These are phyloP conservation scores for Mikania micrantha DNA, from an alignment of 129 eudicot species.

Conservation along the genomic window DNA sequence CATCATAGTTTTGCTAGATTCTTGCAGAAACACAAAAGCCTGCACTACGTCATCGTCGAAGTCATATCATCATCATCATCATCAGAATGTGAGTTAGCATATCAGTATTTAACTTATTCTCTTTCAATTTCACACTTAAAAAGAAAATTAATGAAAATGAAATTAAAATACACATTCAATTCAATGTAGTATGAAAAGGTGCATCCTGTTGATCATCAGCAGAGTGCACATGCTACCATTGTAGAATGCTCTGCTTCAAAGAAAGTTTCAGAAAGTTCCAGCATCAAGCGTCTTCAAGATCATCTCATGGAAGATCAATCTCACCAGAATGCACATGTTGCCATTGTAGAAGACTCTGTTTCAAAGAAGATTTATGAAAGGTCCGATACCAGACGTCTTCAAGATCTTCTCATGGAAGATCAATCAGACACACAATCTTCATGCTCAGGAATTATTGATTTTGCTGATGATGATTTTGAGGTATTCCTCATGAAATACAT, in stretches of 20 bases:
- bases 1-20: conserved; percentile 11
- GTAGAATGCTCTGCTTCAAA: conserved; percentile 25
- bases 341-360: conserved; percentile 20
- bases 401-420: conserved; percentile 62
- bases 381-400: conserved; percentile 41
- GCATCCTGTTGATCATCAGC: conserved; percentile 39
- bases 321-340: conserved; percentile 19
- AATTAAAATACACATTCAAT: not conserved
- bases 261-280: conserved; percentile 24
- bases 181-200: conserved; percentile 40
- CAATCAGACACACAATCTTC: conserved; percentile 50
- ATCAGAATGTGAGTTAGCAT: conserved; percentile 35
- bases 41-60: conserved; percentile 28
- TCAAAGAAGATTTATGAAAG: conserved; percentile 23
- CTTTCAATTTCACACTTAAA: not conserved
- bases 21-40: conserved; percentile 31
- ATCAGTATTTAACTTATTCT: not conserved
- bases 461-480: conserved; percentile 39
- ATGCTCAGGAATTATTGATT: conserved; percentile 26
- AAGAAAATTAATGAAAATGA: not conserved
- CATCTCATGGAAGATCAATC: conserved; percentile 59
- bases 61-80: conserved; percentile 21
- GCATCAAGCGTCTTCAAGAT: conserved; percentile 51
- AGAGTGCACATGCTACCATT: conserved; percentile 16
- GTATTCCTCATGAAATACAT: conserved; percentile 18